Evolutionary conservation across 495 filamentous ascomycete species (phyloP), one percentile per base, ranked within the genome.

Genomic region (Immersiella caudata): DNA sequence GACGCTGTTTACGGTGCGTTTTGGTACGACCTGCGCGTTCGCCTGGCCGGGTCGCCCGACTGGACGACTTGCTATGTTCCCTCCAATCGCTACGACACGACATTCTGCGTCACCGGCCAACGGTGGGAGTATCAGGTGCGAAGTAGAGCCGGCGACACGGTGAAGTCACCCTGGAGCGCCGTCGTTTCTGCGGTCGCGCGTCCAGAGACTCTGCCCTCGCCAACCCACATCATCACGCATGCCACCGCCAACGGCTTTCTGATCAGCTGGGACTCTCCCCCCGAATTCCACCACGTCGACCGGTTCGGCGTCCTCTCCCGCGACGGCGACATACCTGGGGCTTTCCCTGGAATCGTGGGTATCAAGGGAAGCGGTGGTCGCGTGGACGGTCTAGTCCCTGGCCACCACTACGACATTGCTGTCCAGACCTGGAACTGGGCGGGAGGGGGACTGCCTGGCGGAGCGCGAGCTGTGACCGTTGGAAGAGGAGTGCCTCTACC

Each of bases 1-100:
- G 64, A 68, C 6, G 7, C 62, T 26, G 67, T 74, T 26, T 76
- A 71, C 67, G 74, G 74, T 20, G 74, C 74, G 1, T 70, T 55
- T 26, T 67, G 66, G 18, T 76, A 76, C 40, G 70, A 76, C 16
- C n/a, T 75, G 0, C 60, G 67, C 18, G 49, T 29, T 8, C 66
- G 70, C 16, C 21, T 64, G 9, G 57, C 29, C 20, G 54, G 60
- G 14, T 33, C 35, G 1, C 1, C 21, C 25, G 20, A 36, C 22
- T 67, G 68, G 65, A 12, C 35, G 0, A 2, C 29, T 1, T 16
- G 26, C 18, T 65, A 61, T 54, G 33, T 59, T 6, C 3, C 40
- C 4, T 18, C 36, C 21, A 64, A 65, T 36, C 58, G 61, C 0
- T 63, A 67, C 29, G 65, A 73, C 65, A 49, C 58, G 33, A 50